phyloP scores from a whole-genome alignment of 2,329 filamentous ascomycete genomes.

The Rutstroemia sp. region DNA sequence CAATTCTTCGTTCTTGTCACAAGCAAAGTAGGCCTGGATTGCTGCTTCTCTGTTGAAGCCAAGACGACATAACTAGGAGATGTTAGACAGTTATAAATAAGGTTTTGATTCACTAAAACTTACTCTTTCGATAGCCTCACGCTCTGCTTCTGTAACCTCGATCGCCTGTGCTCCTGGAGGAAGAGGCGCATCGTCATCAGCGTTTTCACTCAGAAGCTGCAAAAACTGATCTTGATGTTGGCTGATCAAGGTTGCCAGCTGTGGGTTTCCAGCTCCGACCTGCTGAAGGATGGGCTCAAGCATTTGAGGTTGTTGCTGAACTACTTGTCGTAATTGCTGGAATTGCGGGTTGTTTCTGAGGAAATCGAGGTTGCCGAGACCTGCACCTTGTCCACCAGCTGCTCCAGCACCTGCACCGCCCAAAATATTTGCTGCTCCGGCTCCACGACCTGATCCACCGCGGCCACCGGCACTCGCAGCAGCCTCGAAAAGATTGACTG shows the following conservation, averaged over 20 bases:
- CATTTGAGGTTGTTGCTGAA: conserved; percentile 97
- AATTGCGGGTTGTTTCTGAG: conserved; percentile 94
- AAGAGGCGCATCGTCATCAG: conserved; percentile 73
- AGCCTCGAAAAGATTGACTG: conserved; percentile 86
- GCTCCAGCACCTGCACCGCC: conserved; percentile 38
- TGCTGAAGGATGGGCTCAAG: conserved; percentile 96
- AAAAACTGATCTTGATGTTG: conserved; percentile 92
- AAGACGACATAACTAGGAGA: conserved; percentile 70
- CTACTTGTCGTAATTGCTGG: conserved; percentile 92
- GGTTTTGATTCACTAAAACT: conserved; percentile 29
- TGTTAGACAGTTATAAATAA: conserved; percentile 10
- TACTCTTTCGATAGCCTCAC: conserved; percentile 93
- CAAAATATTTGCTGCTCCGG: conserved; percentile 35
- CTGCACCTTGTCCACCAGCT: conserved; percentile 34
- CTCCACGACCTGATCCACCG: conserved; percentile 37
- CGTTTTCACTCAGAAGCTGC: conserved; percentile 80
- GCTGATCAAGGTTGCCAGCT: conserved; percentile 86
- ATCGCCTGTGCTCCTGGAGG: conserved; percentile 87
- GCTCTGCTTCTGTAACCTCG: conserved; percentile 88
- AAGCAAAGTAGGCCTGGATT: conserved; percentile 97
- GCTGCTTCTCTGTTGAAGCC: conserved; percentile 90
- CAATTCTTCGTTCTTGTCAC: conserved; percentile 98
- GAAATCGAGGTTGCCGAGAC: conserved; percentile 80
- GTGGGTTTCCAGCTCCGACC: conserved; percentile 88
- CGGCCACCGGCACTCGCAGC: conserved; percentile 47